phyloP scores from a whole-genome alignment of 306 rosid species.

The Vigna unguiculata region DNA sequence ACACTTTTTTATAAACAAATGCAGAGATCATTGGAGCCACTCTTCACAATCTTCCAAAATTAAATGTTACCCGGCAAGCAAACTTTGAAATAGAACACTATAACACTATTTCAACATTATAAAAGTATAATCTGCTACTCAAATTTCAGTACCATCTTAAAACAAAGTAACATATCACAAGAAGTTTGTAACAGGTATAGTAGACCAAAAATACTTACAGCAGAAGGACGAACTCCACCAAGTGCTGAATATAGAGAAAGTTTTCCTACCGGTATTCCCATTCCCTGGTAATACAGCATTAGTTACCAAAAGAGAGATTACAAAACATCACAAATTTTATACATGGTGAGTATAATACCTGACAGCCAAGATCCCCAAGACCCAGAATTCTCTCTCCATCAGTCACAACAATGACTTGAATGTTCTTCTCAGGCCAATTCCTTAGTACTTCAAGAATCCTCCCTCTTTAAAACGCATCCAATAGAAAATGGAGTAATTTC shows the following conservation, averaged over 20 bases:
- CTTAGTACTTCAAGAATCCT: slow-evolving; percentile 89
- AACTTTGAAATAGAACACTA: slow-evolving; percentile 9
- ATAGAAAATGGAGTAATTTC: slow-evolving; percentile 39
- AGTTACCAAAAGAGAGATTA: slow-evolving; percentile 27
- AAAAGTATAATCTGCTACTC: slow-evolving; percentile 6
- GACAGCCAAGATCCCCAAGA: slow-evolving; percentile 97
- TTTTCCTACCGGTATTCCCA: slow-evolving; percentile 98
- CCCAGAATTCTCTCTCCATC: slow-evolving; percentile 97
- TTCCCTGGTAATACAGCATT: slow-evolving; percentile 67
- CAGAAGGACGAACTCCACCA: slow-evolving; percentile 95
- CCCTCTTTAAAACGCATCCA: slow-evolving; percentile 61
- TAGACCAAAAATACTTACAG: slow-evolving; percentile 61
- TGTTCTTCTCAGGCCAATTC: slow-evolving; percentile 96
- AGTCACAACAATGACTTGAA: slow-evolving; percentile 97
- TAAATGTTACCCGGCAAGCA: slow-evolving; percentile 22
- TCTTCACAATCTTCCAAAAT: slow-evolving; percentile 20
- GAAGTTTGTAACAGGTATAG: slow-evolving; percentile 25
- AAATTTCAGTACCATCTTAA: too few species aligned
- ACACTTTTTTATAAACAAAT: neutral
- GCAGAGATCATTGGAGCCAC: neutral
- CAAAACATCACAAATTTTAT: slow-evolving; percentile 13
- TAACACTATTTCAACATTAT: slow-evolving; percentile 11
- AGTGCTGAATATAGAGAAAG: slow-evolving; percentile 92
- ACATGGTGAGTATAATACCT: slow-evolving; percentile 52
- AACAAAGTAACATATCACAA: neutral